phyloP scores from a whole-genome alignment of 176 grass and related monocot genomes.

The Urochloa ruziziensis region DNA sequence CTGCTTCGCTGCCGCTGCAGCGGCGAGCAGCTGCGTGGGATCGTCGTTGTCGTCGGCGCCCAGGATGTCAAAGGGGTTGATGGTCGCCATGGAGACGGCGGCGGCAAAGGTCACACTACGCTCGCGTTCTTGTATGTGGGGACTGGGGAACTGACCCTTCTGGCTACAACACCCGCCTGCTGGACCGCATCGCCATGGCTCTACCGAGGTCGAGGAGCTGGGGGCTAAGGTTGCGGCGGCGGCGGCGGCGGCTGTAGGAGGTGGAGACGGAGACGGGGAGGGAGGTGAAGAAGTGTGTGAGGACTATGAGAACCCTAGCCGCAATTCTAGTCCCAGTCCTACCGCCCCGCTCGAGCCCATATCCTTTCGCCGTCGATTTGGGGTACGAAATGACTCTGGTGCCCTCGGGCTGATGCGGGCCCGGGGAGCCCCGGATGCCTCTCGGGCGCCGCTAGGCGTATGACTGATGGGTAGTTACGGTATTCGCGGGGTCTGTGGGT shows the following conservation, averaged over 20 bases:
- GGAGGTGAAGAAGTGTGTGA: neutral
- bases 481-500: neutral
- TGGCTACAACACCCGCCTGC: conserved; percentile 30
- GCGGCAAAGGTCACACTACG: neutral
- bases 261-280: neutral
- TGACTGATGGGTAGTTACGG: conserved; percentile 25
- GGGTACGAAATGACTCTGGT: neutral
- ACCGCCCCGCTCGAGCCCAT: conserved; percentile 20
- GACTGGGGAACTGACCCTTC: conserved; percentile 38
- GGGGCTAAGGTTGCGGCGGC: conserved; percentile 14
- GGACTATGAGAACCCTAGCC: conserved; percentile 81
- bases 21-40: conserved; percentile 62
- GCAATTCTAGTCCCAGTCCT: neutral
- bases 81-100: conserved; percentile 55
- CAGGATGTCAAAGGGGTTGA: conserved; percentile 80
- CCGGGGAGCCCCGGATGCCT: too few species aligned
- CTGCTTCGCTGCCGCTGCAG: conserved; percentile 40
- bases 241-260: conserved; percentile 2
- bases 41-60: conserved; percentile 80
- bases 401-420: neutral
- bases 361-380: neutral
- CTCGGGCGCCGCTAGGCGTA: neutral
- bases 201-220: neutral
- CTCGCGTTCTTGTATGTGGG: conserved; percentile 20
- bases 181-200: conserved; percentile 46